These are phyloP conservation scores for Hygrophorus pudorinus DNA, from an alignment of 768 basidiomycete species.

Conservation along the genomic window DNA sequence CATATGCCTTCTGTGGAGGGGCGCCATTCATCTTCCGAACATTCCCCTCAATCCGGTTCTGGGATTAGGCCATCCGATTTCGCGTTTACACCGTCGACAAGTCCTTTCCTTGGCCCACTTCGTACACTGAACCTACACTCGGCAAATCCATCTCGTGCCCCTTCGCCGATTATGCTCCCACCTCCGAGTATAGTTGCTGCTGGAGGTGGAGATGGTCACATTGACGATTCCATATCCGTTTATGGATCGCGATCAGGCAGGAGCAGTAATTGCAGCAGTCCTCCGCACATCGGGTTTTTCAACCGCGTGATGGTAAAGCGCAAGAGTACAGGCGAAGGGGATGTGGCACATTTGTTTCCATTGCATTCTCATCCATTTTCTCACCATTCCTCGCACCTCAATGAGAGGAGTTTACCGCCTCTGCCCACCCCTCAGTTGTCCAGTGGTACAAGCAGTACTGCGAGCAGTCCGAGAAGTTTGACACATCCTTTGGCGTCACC, in stretches of 20 bases:
- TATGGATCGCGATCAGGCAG: conserved; percentile 12
- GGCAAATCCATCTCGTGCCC: conserved; percentile 56
- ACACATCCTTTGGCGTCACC: conserved; percentile 20
- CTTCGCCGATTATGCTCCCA: conserved; percentile 62
- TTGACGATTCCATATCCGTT: not conserved
- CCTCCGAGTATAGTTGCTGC: conserved; percentile 21
- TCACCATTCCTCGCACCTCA: conserved; percentile 10
- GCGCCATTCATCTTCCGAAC: conserved; percentile 11
- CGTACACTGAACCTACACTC: conserved; percentile 70
- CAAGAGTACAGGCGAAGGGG: conserved; percentile 13
- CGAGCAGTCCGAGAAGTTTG: conserved; percentile 50
- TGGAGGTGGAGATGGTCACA: not conserved
- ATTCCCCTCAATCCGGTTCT: conserved; percentile 14
- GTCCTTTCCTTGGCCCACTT: conserved; percentile 72
- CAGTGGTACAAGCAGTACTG: conserved; percentile 54
- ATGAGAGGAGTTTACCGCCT: conserved; percentile 17
- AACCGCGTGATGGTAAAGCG: conserved; percentile 6
- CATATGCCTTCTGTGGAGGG: not conserved
- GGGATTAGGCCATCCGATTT: conserved; percentile 18
- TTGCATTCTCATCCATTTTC: conserved; percentile 5
- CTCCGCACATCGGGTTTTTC: conserved; percentile 14
- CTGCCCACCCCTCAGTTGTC: conserved; percentile 53
- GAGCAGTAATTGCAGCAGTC: conserved; percentile 22
- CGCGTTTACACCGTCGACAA: conserved; percentile 59
- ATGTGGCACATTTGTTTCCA: conserved; percentile 15